Evolutionary conservation across 768 basidiomycete genomes (phyloP), one percentile per base, ranked within the genome.

Genomic region (Termitomyces sp.): DNA sequence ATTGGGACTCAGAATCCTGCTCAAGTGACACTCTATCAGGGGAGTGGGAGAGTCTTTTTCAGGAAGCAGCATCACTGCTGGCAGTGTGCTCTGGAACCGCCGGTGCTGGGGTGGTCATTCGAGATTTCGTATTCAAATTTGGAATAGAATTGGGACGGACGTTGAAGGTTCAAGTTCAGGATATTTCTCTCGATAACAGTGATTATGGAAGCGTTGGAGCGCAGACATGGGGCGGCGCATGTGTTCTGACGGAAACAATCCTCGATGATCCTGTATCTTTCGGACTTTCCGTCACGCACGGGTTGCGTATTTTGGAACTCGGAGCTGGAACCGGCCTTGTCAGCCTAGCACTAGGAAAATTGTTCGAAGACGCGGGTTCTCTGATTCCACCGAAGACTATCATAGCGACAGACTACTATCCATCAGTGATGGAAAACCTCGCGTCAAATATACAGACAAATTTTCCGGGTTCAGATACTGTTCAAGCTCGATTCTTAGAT

Each of bases 171-270:
- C 64, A 72, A 50, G 62, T 94, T 47, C 83, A 74, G 30, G 92
- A 93, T 65, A 77, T 84, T 2, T 82, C 88, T 2, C 69, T 92
- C 42, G 79, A 84, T 48, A 84, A 88, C 53, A 70, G 76, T n/a
- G 86, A 90, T 60, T 85, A 82, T 58, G 70, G 74, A 12, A 87
- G 84, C 53, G 83, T 92, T 17, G 92, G 92, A 1, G 84, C 90
- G 26, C 92, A 93, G 70, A 94, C 91, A 0, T 95, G 92, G 93
- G 91, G 90, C 3, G 83, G 87, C 10, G 87, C 90, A 3, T 91
- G 87, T 60, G 81, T 94, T 7, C 75, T 95, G 53, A 81, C 90
- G 0, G 87, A 90, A 64, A 78, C 84, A 70, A 81, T 93, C 40
- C 79, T 79, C 2, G 76, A 83, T 28, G 65, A 74, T 30, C 87